These are phyloP conservation scores for Fusarium pseudonygamai DNA, from an alignment of 2,329 filamentous ascomycete genomes.

Conservation along the genomic window DNA sequence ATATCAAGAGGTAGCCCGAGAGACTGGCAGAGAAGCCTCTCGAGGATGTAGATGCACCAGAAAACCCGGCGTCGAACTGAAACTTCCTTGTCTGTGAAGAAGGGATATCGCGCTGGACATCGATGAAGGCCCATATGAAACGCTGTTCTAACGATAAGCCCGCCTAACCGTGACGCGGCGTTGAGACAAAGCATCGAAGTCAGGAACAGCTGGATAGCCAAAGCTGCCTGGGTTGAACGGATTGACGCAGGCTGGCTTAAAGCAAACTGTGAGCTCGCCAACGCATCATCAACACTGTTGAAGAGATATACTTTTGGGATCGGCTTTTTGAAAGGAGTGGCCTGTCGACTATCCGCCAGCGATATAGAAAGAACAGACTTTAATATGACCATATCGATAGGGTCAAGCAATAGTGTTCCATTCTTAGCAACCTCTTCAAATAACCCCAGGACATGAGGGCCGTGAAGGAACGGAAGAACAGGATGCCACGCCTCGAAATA, in stretches of 20 bases:
- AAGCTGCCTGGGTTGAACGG: conserved; percentile 58
- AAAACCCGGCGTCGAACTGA: conserved; percentile 62
- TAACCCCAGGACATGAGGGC: conserved; percentile 57
- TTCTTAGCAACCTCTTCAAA: conserved; percentile 55
- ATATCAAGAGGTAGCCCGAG: conserved; percentile 65
- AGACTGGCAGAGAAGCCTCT: conserved; percentile 65
- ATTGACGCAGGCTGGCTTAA: conserved; percentile 59
- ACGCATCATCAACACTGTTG: conserved; percentile 58
- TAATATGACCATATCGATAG: neutral
- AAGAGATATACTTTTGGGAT: conserved; percentile 58
- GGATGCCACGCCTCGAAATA: conserved; percentile 69
- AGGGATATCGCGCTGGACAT: conserved; percentile 62
- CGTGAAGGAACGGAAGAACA: conserved; percentile 65
- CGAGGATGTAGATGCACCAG: conserved; percentile 66
- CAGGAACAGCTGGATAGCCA: conserved; percentile 64
- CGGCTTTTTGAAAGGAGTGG: conserved; percentile 33
- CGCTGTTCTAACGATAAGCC: conserved; percentile 63
- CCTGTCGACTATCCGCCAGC: conserved; percentile 61
- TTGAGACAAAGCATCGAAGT: conserved; percentile 66
- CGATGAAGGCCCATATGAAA: conserved; percentile 68
- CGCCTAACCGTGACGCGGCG: conserved; percentile 64
- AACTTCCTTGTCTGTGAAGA: conserved; percentile 58
- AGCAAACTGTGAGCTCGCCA: conserved; percentile 58
- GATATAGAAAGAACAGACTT: conserved; percentile 63
- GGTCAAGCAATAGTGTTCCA: conserved; percentile 25